Percentiles rank a stretch among this genome's conserved stretches.
Conservation (phyloP, 495 filamentous ascomycete species). For the Penicillium cinerascens region DNA sequence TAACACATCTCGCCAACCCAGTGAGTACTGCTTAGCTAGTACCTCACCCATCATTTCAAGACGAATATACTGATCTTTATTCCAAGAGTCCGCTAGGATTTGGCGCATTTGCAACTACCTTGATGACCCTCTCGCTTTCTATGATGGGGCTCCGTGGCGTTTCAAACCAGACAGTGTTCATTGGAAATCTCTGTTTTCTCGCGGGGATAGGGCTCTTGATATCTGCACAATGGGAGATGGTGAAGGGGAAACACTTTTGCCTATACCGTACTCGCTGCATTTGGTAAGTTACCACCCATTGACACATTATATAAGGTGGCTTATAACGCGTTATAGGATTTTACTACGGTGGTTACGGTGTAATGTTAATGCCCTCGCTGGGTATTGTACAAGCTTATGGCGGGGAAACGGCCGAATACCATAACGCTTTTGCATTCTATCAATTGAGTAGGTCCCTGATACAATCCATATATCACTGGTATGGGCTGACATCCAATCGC, state of each 20-base stretch:
- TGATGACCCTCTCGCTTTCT: conserved; percentile 8
- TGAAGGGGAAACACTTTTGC: conserved; percentile 11
- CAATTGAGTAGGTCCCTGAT: conserved; percentile 5
- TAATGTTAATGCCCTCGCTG: conserved; percentile 19
- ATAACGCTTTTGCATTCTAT: conserved; percentile 23
- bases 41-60: too few species aligned
- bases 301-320: too few species aligned
- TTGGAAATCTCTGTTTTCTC: conserved; percentile 11
- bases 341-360: conserved; percentile 24
- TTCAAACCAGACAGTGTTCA: conserved; percentile 8
- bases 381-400: conserved; percentile 23
- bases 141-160: conserved; percentile 12
- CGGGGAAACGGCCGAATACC: conserved; percentile 16
- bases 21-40: too few species aligned
- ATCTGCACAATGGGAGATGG: conserved; percentile 16
- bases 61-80: too few species aligned
- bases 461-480: not conserved
- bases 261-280: conserved; percentile 18
- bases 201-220: conserved; percentile 9
- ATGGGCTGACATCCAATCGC: not conserved
- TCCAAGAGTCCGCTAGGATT: conserved; percentile 9
- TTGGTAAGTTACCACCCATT: conserved; percentile 19
- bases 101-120: conserved; percentile 11
- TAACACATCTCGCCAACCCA: too few species aligned
- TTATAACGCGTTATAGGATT: conserved; percentile 12